Base-by-base conservation (phyloP, 1,139 yeast species). In the Sugiyamaella xylanicola region DNA sequence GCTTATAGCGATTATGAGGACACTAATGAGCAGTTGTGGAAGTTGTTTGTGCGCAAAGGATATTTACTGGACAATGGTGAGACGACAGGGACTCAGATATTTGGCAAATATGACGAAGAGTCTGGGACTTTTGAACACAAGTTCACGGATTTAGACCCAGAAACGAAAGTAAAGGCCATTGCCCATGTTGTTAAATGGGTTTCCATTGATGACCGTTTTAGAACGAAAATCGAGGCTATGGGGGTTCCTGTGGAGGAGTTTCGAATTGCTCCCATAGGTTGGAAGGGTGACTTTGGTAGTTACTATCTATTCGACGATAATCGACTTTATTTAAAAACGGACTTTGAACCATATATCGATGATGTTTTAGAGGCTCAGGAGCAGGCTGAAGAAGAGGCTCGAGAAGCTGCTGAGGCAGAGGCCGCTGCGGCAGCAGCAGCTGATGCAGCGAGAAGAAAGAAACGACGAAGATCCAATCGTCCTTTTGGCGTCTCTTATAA, bases 301-400 rank as follows among this genome's bases (percentile, higher is more conserved):
- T 72, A 69, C 54, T 72, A 61, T 48, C 58, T 72, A 22, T 63
- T 72, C 19, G 76, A 71, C 52, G 75, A 72, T 58, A 71, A 71
- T 42, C 59, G 75, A 13, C 59, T 72, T 9, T 72, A 71, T 57
- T 54, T 57, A 41, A 63, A 62, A 48, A 56, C 58, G 36, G 71
- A 66, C 47, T 57, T 57, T 21, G 61, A 57, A 19, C 69, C 69
- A 11, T 60, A 62, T 41, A 52, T 63, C 5, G 56, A 55, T 16
- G 61, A 58, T 17, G 64, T 58, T 19, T 56, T 50, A 17, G 43
- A 54, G 21, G 36, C 53, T 32, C 39, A 29, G n/a, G 29, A 25
- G 9, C 5, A 25, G 29, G 29, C 5, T 5, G 29, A 25, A 25
- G 53, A 39, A 41, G 39, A 11, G 42, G 48, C 46, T 44, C 48